Evolutionary conservation across 2,329 filamentous ascomycete species (phyloP), one percentile per base, ranked within the genome.

Genomic region (Trichoderma gracile): DNA sequence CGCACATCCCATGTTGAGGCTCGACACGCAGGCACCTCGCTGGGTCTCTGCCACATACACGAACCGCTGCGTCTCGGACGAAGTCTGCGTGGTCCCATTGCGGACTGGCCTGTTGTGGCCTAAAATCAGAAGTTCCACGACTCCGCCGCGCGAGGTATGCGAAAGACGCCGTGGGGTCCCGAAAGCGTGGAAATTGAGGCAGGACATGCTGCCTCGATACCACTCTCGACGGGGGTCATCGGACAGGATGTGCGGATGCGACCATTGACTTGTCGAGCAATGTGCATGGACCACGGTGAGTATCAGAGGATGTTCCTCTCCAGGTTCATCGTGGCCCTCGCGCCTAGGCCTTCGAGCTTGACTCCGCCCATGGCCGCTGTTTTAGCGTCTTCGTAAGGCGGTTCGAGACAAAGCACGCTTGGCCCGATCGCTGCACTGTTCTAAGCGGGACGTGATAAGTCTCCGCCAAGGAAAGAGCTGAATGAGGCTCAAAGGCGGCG

Each of bases 181-280:
- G 63, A 61, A 42, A 61, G 56, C 43, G 40, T 65, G 63, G 63
- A 65, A 65, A 65, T 61, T 56, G 56, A 45, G 43, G 33, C 63
- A 50, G 33, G 56, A 33, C 43, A 30, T 33, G 21, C n/a, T 47
- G 63, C 49, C 33, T 60, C 23, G 46, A 52, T 52, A 54, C 15
- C 14, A 54, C 49, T 45, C 23, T 47, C 47, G 46, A 57, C 55
- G 63, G 30, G 42, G 49, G 62, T 45, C 42, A 54, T 54, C 33
- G 50, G 33, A n/a, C 38, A 42, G 52, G 17, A 19, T 33, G 23
- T 25, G 33, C 33, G 33, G 58, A 59, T 46, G 58, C 58, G n/a
- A 40, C 58, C 40, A 25, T 33, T 54, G 23, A 49, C 23, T 30
- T 45, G 40, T 50, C 38, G 15, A 23, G 40, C 19, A 46, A 54